A percentile compares a stretch with the other conserved stretches of the same genome.
These are phyloP conservation scores for Centrapalus pauciflorus DNA, from an alignment of 129 eudicot species.

Conservation along the genomic window DNA sequence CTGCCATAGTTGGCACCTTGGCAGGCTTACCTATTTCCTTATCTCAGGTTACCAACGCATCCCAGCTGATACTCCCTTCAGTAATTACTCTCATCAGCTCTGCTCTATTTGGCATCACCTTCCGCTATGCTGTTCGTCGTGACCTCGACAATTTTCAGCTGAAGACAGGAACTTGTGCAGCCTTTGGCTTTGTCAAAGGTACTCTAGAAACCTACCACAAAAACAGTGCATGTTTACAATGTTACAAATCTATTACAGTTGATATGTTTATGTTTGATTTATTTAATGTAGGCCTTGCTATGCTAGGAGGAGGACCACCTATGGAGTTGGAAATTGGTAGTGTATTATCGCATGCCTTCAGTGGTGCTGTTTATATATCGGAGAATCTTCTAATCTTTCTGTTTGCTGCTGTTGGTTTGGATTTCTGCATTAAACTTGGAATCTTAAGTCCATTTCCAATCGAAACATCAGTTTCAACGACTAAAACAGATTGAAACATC, in stretches of 20 bases:
- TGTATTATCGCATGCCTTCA: conserved; percentile 62
- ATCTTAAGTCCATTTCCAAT: conserved; percentile 85
- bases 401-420: conserved; percentile 82
- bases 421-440: conserved; percentile 71
- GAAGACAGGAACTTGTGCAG: conserved; percentile 84
- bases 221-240: background rate
- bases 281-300: conserved; percentile 67
- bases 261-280: conserved; percentile 6
- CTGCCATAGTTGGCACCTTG: conserved; percentile 74
- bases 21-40: conserved; percentile 69
- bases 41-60: conserved; percentile 36
- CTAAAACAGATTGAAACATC: conserved; percentile 13
- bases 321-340: conserved; percentile 52
- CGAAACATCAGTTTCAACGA: conserved; percentile 30
- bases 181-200: conserved; percentile 96
- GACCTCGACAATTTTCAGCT: conserved; percentile 82
- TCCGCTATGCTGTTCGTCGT: conserved; percentile 80
- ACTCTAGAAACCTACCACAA: background rate
- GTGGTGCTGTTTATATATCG: conserved; percentile 61
- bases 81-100: conserved; percentile 69
- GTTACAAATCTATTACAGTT: too few species aligned
- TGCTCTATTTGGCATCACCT: conserved; percentile 91
- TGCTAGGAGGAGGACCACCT: conserved; percentile 66
- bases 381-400: conserved; percentile 69
- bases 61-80: conserved; percentile 64